A percentile compares a stretch with the other conserved stretches of the same genome.
Evolutionary conservation across 2,329 filamentous ascomycete genomes (phyloP).

Genomic region (Colletotrichum endophyticum): DNA sequence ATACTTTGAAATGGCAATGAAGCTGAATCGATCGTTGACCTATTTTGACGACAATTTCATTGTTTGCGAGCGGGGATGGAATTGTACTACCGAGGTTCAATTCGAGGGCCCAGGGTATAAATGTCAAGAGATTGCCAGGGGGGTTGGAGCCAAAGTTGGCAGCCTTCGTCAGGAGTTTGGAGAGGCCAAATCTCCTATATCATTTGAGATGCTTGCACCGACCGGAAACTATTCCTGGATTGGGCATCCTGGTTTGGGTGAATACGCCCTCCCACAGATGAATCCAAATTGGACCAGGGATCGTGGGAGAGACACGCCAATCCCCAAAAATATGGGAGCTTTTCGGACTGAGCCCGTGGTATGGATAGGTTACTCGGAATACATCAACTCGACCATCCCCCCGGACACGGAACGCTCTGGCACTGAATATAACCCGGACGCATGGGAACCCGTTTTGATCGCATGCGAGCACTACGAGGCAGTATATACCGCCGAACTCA

Average conservation of each 20-base stretch:
- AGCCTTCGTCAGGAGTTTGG: slow-evolving; percentile 13
- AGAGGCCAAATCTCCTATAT: slow-evolving; percentile 27
- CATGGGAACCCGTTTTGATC: slow-evolving; percentile 33
- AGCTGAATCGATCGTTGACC: too few relatives aligned
- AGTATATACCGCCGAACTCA: slow-evolving; percentile 31
- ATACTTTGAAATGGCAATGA: too few relatives aligned
- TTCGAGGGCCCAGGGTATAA: too few relatives aligned
- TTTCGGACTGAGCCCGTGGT: slow-evolving; percentile 36
- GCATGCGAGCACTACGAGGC: slow-evolving; percentile 38
- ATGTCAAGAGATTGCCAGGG: not conserved
- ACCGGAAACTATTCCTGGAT: slow-evolving; percentile 22
- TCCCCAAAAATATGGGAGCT: slow-evolving; percentile 28
- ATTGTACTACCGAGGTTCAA: too few relatives aligned
- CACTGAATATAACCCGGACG: not conserved
- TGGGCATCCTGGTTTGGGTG: too few relatives aligned
- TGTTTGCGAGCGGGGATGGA: too few relatives aligned
- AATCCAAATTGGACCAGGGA: too few relatives aligned
- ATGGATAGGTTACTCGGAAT: slow-evolving; percentile 34
- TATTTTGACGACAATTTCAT: too few relatives aligned
- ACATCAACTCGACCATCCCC: too few relatives aligned
- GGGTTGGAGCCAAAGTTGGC: slow-evolving; percentile 22
- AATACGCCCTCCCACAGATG: too few relatives aligned
- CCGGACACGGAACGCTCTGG: too few relatives aligned
- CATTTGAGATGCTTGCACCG: slow-evolving; percentile 29
- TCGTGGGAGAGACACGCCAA: too few relatives aligned